Evolutionary conservation across 768 basidiomycete species (phyloP), one percentile per base, ranked within the genome.

Genomic region (Termitomyces sp.): DNA sequence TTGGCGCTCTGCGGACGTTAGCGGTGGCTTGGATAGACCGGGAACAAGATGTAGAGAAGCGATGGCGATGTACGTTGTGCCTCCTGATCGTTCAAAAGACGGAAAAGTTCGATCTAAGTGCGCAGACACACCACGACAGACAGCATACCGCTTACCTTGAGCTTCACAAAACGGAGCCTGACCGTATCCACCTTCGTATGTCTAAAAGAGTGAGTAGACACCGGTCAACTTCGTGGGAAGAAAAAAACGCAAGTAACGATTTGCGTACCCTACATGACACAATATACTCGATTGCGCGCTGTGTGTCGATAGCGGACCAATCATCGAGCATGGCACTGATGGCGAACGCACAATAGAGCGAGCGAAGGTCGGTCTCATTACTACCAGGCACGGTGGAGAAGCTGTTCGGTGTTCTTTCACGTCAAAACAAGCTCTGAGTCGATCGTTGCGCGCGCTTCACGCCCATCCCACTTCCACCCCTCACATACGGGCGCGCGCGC

Each of bases 151-250:
- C 75, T 19, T 54, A 90, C 93, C 94, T 69, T 94, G 86, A 3
- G 94, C 87, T 72, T 99, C 96, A 43, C 86, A 81, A 44, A 77
- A 81, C 0, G 93, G 87, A 2, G 81, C 75, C 66, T 94, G 90
- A 0, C 91, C 93, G 63, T 90, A 99, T 0, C 92, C 95, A 14
- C 94, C 94, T 77, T 97, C 94, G 65, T 94, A 91, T 3, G 86
- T 86, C 95, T 98, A 54, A 46, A 59, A 26, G 46, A 26, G 31
- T 26, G 12, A 38, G 12, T 11, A 44, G 21, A 30, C 14, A 56
- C 56, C 45, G 47, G 21, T 31, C 14, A 56, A 57, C 45, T 57
- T 45, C 11, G 30, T 56, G 26, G 57, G 55, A 8, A 37, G 5
- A n/a, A n/a, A 11, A 33, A 50, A 50, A 52, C n/a, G 28, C 48